A percentile compares a stretch with the other conserved stretches of the same genome.
phyloP scores from a whole-genome alignment of 768 basidiomycete species.

The Boletus vermiculosoides region DNA sequence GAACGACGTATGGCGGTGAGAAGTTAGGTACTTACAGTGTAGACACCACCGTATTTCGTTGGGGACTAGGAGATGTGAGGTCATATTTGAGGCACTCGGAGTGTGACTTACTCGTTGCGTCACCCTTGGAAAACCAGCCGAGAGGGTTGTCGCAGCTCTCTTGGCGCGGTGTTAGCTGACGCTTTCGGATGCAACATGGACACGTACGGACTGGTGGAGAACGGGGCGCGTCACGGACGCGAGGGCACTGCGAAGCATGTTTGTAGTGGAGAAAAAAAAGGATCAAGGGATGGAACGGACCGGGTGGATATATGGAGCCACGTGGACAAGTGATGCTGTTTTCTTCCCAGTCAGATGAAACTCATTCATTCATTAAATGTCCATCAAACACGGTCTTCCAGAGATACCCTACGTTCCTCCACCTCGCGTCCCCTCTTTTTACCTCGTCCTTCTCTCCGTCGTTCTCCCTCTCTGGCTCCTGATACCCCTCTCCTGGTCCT shows the following conservation, averaged over 20 bases:
- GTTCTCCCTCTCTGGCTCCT: constrained; percentile 66
- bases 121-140: constrained; percentile 76
- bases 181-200: not conserved
- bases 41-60: constrained; percentile 91
- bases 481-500: constrained; percentile 64
- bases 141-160: constrained; percentile 74
- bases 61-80: constrained; percentile 51
- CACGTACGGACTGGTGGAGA: constrained; percentile 50
- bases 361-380: not conserved
- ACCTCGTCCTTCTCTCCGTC: constrained; percentile 51
- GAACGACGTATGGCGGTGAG: constrained; percentile 15
- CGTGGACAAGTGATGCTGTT: not conserved
- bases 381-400: constrained; percentile 12
- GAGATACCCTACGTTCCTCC: constrained; percentile 40
- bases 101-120: constrained; percentile 57
- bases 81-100: constrained; percentile 1
- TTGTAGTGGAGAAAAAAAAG: constrained; percentile 20
- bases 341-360: no score
- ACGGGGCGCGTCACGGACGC: constrained; percentile 55
- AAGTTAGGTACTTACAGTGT: constrained; percentile 59
- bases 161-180: constrained; percentile 27
- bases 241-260: constrained; percentile 68
- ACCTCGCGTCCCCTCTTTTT: constrained; percentile 51
- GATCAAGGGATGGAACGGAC: constrained; percentile 35
- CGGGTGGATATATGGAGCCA: not conserved